phyloP scores from a whole-genome alignment of 257 asterid genomes.

The Capsicum pubescens region DNA sequence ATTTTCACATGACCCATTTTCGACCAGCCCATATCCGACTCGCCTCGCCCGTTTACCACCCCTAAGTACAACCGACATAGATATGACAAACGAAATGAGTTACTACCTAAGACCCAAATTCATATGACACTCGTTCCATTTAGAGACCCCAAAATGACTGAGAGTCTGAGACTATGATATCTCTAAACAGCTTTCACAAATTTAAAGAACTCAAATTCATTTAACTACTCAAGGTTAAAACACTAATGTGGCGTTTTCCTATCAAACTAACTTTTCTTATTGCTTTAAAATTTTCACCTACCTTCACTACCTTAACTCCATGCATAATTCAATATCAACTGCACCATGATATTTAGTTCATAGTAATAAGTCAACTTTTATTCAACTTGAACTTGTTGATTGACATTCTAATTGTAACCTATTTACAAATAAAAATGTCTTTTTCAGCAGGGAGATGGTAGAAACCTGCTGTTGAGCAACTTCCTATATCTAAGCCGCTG shows the following conservation, averaged over 20 bases:
- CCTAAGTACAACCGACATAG: background rate
- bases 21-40: too few relatives aligned
- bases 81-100: background rate
- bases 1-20: too few relatives aligned
- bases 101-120: slow-evolving; percentile 6
- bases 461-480: slow-evolving; percentile 86
- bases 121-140: background rate
- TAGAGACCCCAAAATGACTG: background rate
- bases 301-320: background rate
- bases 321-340: background rate
- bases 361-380: background rate
- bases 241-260: background rate
- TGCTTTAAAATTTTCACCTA: background rate
- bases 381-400: background rate
- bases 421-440: background rate
- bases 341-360: background rate
- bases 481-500: slow-evolving; percentile 86
- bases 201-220: background rate
- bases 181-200: background rate
- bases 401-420: background rate
- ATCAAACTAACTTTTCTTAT: slow-evolving; percentile 12
- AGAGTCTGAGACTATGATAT: background rate
- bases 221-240: background rate
- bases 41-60: too few relatives aligned
- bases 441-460: background rate